Base-by-base conservation (phyloP, 352 stramenopile genomes). In the Pelagophyceae sp. region DNA sequence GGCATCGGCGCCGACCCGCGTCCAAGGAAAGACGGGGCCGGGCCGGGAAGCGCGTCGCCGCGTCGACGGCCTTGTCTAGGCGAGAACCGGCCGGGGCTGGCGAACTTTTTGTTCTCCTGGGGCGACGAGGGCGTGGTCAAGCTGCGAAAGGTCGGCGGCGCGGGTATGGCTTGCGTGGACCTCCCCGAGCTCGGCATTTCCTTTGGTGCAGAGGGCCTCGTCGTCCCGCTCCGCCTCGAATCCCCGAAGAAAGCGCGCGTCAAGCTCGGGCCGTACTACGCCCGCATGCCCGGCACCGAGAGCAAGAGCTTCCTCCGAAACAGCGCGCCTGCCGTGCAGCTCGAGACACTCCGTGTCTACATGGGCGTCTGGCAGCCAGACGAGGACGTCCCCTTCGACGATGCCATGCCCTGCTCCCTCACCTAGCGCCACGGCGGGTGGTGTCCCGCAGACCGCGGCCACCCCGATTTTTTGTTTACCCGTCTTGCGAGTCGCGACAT, bases 371-470 rank as follows among this genome's bases (percentile, higher is more conserved):
- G 89, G 72, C 85, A 60, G 27, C 75, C 85, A 65, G 85, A 78
- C 50, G 87, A 91, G 74, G 88, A 83, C 60, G 82, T 90, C 71
- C 87, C 87, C n/a, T 91, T 91, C 75, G 88, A 84, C 63, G 87
- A 91, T 84, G 87, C 85, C 3, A 85, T 90, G 75, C 87, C 87
- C 37, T 91, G 90, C 83, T 85, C 85, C 27, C 81, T 91, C 29
- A 89, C 88, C 71, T 91, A 84, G n/a, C n/a, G n/a, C n/a, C n/a
- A n/a, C n/a, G n/a, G n/a, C n/a, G n/a, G n/a, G n/a, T n/a, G n/a
- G n/a, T n/a, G n/a, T n/a, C n/a, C n/a, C n/a, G n/a, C n/a, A n/a
- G n/a, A n/a, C n/a, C n/a, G n/a, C n/a, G n/a, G n/a, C n/a, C n/a
- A n/a, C n/a, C n/a, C n/a, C n/a, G n/a, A n/a, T n/a, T n/a, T n/a